A percentile compares a stretch with the other conserved stretches of the same genome.
Conservation (phyloP, 2,329 filamentous ascomycete species). For the Trichoderma sp. region DNA sequence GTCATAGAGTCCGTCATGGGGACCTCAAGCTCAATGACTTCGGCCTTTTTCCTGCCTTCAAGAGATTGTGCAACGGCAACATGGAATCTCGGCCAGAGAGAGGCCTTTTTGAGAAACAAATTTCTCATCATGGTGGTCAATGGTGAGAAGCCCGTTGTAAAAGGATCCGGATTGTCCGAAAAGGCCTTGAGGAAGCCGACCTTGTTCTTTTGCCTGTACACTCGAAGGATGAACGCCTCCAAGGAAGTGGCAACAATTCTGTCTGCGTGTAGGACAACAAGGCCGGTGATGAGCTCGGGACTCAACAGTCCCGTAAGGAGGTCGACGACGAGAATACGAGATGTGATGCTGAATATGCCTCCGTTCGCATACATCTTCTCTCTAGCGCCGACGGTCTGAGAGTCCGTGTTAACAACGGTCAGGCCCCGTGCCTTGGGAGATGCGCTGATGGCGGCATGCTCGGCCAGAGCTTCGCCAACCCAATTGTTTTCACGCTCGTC, state of each 20-base stretch:
- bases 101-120: slow-evolving; percentile 83
- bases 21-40: slow-evolving; percentile 95
- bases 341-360: slow-evolving; percentile 94
- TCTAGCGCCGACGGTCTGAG: slow-evolving; percentile 80
- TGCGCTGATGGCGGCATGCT: slow-evolving; percentile 89
- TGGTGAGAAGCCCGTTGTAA: slow-evolving; percentile 84
- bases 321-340: slow-evolving; percentile 91
- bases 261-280: slow-evolving; percentile 88
- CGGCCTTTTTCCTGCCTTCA: slow-evolving; percentile 89
- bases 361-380: slow-evolving; percentile 91
- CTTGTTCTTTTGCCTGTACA: slow-evolving; percentile 95
- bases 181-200: slow-evolving; percentile 93
- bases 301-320: slow-evolving; percentile 81
- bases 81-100: slow-evolving; percentile 92
- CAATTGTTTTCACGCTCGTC: slow-evolving; percentile 93
- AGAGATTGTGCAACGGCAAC: slow-evolving; percentile 84
- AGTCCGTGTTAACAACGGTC: slow-evolving; percentile 91
- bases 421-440: slow-evolving; percentile 80
- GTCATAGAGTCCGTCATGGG: slow-evolving; percentile 94
- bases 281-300: slow-evolving; percentile 80
- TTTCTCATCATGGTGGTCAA: slow-evolving; percentile 86
- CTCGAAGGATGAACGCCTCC: slow-evolving; percentile 92
- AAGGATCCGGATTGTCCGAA: slow-evolving; percentile 88
- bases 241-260: slow-evolving; percentile 81
- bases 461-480: slow-evolving; percentile 94